Base-by-base conservation (phyloP, 768 basidiomycete genomes). In the Bullera alba region DNA sequence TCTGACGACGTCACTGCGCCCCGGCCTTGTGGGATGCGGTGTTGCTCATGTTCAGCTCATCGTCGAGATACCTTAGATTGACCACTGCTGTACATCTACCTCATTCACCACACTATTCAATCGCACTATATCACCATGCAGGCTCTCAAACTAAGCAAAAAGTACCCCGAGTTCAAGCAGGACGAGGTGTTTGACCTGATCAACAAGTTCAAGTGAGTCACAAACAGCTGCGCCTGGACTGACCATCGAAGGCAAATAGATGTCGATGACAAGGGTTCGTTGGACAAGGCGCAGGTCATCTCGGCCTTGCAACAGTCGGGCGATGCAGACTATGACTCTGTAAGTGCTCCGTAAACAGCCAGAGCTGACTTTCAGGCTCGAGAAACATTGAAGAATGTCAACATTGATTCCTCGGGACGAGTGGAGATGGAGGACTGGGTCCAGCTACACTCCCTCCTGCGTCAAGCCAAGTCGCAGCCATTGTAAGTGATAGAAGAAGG, bases 351-450 rank as follows among this genome's bases (percentile, higher is more conserved):
- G 15, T 10, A 14, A 28, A 22, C 6, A 14, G 6, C 21, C 42
- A 23, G 10, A 30, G 28, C 6, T 44, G 37, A 7, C 16, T 7
- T 14, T 15, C 28, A 83, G 57, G 90, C 83, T 17, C 72, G 77
- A 60, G 77, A 78, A 56, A 76, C 92, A 0, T 77, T 99, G 72
- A 99, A 99, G 75, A 80, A 84, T 60, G 92, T 96, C 67, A 86
- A 83, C 51, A 83, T 96, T 43, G 93, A 97, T 71, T 85, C 93
- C 4, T 88, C 86, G 71, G 93, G 95, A 38, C 88, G 90, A 72
- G 83, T 99, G 51, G 95, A 96, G 73, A 76, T 97, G 52, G 95
- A 97, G 60, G 95, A 97, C 69, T 99, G 89, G 85, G 92, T 97
- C 38, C 93, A 97, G 81, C 86, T 92, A 57, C 53, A 63, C 46